Base-by-base conservation (phyloP, 176 grass and related monocot genomes). In the Dactylis glomerata region DNA sequence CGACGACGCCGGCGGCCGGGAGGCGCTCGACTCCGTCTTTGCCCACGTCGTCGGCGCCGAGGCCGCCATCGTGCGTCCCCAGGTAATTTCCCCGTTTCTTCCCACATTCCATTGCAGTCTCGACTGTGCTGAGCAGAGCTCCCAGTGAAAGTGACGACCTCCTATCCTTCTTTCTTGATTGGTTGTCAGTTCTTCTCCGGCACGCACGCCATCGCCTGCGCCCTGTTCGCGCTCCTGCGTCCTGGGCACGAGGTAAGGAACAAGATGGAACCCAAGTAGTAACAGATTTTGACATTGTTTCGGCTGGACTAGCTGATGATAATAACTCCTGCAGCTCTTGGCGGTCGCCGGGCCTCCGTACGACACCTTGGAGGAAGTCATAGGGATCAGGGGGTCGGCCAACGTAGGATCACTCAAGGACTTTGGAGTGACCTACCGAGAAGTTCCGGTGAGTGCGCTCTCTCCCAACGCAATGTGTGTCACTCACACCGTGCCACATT, bases 41-140 rank as follows among this genome's bases (percentile, higher is more conserved):
- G 89, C 93, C 75, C 38, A 96, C 76, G 90, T 98, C 54, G 86
- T 95, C 33, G 83, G 91, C 37, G 91, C 93, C 57, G 96, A 98
- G 85, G 91, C 96, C n/a, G 93, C 93, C 83, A 90, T 98, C 47
- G 93, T 98, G 83, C 91, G 96, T 14, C 89, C 89, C 17, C 96
- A 98, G 89, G 96, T 72, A 33, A 8, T 63, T 17, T 31, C 31
- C 36, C 15, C 3, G 2, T 10, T 42, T 10, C 50, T 38, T 31
- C 8, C 32, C 28, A 37, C 34, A 32, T 56, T 42, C 5, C 23
- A 9, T 17, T 8, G 34, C 54, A 6, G 26, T 15, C 52, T 26
- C 8, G 26, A 31, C 49, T 49, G 22, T 49, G 58, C 58, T 49
- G 22, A 56, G 58, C 58, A 68, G 32, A 57, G 37, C 68, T 76